Conservation (phyloP, 2,329 filamentous ascomycete species). For the Alternaria sp. region DNA sequence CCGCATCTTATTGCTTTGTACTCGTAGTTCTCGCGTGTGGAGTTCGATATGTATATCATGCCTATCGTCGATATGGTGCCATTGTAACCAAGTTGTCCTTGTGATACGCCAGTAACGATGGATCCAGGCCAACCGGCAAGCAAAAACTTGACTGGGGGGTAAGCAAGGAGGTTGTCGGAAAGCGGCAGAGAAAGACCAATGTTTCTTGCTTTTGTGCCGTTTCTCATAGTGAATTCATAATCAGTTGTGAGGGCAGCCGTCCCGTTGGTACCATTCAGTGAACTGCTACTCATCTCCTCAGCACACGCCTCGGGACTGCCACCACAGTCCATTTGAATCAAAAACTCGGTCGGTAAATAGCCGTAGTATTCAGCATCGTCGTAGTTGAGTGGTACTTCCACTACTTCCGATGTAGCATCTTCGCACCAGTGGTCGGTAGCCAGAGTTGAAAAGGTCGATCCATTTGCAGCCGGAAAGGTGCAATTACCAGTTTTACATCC, state of each 20-base stretch:
- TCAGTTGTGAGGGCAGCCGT: neutral
- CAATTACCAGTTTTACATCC: slow-evolving; percentile 24
- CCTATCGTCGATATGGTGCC: neutral
- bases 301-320: too few species aligned
- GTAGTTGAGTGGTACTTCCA: neutral
- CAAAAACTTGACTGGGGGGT: neutral
- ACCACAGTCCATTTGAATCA: too few species aligned
- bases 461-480: slow-evolving; percentile 10
- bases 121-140: neutral
- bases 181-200: neutral
- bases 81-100: neutral
- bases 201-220: slow-evolving; percentile 2
- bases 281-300: too few species aligned
- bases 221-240: neutral
- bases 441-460: slow-evolving; percentile 17
- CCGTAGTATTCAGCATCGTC: neutral
- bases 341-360: neutral
- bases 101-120: slow-evolving; percentile 2
- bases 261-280: neutral
- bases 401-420: slow-evolving; percentile 10
- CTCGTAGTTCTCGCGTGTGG: neutral
- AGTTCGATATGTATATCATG: neutral
- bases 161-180: neutral
- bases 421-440: slow-evolving; percentile 12
- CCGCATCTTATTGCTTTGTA: neutral